Evolutionary conservation across 2,329 filamentous ascomycete species (phyloP).

Genomic region (Cladophialophora yegresii): DNA sequence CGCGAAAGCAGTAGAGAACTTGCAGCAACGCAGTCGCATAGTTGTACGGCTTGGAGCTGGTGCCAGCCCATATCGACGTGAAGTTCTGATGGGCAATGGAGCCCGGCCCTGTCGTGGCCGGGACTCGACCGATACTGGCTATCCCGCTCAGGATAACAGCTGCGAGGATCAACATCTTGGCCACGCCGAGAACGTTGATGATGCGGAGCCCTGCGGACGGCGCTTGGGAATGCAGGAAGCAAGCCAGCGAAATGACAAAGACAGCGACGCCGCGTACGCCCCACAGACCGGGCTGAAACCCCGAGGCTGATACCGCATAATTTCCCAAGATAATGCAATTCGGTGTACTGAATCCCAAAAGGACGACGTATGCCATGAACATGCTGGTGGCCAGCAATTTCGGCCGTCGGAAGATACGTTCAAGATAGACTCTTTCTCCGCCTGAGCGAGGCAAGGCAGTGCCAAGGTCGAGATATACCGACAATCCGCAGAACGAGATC

Average conservation of each 20-base stretch:
- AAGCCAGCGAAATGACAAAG: constrained; percentile 50
- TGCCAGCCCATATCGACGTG: constrained; percentile 42
- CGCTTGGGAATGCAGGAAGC: constrained; percentile 50
- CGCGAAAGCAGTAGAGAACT: constrained; percentile 59
- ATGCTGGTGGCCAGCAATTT: constrained; percentile 56
- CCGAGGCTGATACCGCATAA: constrained; percentile 48
- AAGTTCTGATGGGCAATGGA: constrained; percentile 30
- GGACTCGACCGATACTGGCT: constrained; percentile 38
- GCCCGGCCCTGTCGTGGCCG: background rate
- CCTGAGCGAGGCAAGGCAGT: constrained; percentile 51
- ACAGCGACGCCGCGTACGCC: constrained; percentile 54
- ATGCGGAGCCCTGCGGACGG: constrained; percentile 51
- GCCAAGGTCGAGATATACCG: constrained; percentile 53
- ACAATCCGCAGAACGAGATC: constrained; percentile 51
- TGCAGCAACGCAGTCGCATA: constrained; percentile 50
- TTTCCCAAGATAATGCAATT: constrained; percentile 56
- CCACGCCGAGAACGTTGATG: constrained; percentile 52
- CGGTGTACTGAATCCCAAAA: constrained; percentile 56
- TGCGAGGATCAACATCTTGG: constrained; percentile 54
- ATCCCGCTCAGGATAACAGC: constrained; percentile 51
- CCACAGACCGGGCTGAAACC: constrained; percentile 47
- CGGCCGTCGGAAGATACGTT: constrained; percentile 55
- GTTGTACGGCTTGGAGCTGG: constrained; percentile 43
- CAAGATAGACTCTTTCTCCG: constrained; percentile 58
- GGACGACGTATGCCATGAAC: constrained; percentile 55